A percentile compares a stretch with the other conserved stretches of the same genome.
phyloP scores from a whole-genome alignment of 2,329 filamentous ascomycete genomes.

The Trichoderma pleuroti region DNA sequence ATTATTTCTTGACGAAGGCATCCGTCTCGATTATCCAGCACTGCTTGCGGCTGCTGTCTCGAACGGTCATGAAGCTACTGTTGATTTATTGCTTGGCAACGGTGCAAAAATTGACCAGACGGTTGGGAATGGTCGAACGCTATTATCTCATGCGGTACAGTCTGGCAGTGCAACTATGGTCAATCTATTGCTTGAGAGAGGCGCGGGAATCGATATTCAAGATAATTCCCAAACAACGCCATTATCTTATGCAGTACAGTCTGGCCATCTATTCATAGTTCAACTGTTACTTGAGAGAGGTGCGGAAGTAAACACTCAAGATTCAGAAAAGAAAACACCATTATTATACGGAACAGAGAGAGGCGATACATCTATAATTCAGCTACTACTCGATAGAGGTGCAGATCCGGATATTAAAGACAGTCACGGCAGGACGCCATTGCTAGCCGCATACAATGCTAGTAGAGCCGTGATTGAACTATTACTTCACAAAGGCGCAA shows the following conservation, averaged over 20 bases:
- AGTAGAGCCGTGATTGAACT: too few relatives aligned
- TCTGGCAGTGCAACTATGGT: not conserved
- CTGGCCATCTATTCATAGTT: not conserved
- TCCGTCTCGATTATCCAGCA: not conserved
- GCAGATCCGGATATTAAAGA: too few relatives aligned
- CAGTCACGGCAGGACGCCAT: too few relatives aligned
- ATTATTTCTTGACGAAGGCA: not conserved
- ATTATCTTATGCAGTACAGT: too few relatives aligned
- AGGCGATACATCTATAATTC: not conserved
- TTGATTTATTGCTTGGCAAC: not conserved
- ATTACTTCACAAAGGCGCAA: not conserved
- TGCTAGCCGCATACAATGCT: too few relatives aligned
- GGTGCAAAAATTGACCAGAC: not conserved
- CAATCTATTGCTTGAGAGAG: not conserved
- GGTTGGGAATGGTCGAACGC: not conserved
- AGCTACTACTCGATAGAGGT: too few relatives aligned
- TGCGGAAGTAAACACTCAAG: not conserved
- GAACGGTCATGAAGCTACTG: not conserved
- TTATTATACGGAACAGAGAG: not conserved
- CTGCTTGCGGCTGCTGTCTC: not conserved
- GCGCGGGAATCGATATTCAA: not conserved
- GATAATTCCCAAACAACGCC: not conserved
- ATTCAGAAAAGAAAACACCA: not conserved
- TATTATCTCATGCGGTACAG: not conserved
- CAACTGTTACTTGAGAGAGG: not conserved